These are phyloP conservation scores for Clavaria fumosa DNA, from an alignment of 768 basidiomycete genomes.

Conservation along the genomic window DNA sequence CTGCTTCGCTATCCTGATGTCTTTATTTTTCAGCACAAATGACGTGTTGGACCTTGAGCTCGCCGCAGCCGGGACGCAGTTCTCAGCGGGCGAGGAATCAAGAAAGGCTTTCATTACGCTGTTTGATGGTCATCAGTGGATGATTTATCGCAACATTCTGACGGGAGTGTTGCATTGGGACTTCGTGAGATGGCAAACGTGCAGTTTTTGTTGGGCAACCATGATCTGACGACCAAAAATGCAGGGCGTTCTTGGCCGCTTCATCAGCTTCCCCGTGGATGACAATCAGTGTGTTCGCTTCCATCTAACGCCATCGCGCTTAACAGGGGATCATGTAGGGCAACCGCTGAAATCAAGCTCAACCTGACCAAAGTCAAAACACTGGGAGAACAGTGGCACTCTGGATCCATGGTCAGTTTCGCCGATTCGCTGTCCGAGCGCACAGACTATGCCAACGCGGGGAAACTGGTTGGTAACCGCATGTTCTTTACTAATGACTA, in stretches of 20 bases:
- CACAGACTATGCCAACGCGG: constrained; percentile 35
- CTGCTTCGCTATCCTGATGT: too few species aligned
- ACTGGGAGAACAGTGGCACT: constrained; percentile 39
- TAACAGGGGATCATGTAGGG: constrained; percentile 22
- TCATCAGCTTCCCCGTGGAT: constrained; percentile 49
- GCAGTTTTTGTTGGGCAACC: not conserved
- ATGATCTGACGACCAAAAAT: constrained; percentile 4
- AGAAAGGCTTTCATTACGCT: constrained; percentile 37
- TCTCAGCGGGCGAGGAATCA: constrained; percentile 28
- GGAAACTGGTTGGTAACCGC: constrained; percentile 36
- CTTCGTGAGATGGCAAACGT: constrained; percentile 35
- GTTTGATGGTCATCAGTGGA: constrained; percentile 49
- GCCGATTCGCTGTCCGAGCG: constrained; percentile 22
- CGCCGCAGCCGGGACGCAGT: constrained; percentile 43
- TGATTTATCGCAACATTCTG: constrained; percentile 45
- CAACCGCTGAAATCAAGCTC: constrained; percentile 39
- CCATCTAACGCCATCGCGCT: not conserved
- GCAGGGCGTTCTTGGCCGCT: constrained; percentile 44
- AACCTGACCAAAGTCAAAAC: constrained; percentile 35
- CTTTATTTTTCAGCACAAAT: constrained; percentile 43
- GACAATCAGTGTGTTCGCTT: constrained; percentile 25
- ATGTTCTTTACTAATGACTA: constrained; percentile 59
- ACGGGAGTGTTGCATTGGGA: constrained; percentile 57
- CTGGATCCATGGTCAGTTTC: constrained; percentile 24
- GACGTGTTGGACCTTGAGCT: constrained; percentile 48